A percentile compares a stretch with the other conserved stretches of the same genome.
These are phyloP conservation scores for Xylaria intraflava DNA, from an alignment of 495 filamentous ascomycete genomes.

Conservation along the genomic window DNA sequence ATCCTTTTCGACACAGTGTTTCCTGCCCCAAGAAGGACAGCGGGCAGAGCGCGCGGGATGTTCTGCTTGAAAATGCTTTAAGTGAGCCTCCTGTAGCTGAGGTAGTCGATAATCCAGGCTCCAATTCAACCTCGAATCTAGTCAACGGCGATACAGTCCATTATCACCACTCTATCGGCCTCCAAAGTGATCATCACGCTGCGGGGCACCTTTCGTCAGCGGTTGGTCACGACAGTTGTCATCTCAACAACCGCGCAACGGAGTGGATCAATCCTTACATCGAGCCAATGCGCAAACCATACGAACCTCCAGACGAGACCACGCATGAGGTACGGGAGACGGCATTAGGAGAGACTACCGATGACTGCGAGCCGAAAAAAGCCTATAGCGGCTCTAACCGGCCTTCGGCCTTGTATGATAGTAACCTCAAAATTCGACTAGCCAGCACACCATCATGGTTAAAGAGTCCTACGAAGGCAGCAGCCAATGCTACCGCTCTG, in stretches of 20 bases:
- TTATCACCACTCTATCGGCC: slow-evolving; percentile 13
- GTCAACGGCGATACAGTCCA: neutral
- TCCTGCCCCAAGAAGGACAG: slow-evolving; percentile 12
- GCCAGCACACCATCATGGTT: slow-evolving; percentile 34
- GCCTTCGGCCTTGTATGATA: neutral
- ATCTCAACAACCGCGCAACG: neutral
- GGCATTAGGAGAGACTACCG: neutral
- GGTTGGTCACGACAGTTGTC: neutral
- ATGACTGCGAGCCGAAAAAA: neutral
- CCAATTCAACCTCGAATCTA: neutral
- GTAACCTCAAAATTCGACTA: slow-evolving; percentile 18
- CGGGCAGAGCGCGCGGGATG: neutral
- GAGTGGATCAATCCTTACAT: neutral
- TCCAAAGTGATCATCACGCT: slow-evolving; percentile 10
- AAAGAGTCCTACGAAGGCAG: slow-evolving; percentile 21
- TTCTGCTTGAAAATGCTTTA: neutral
- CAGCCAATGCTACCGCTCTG: slow-evolving; percentile 12
- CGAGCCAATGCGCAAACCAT: neutral
- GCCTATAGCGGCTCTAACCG: neutral
- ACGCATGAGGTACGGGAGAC: neutral
- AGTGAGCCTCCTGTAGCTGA: neutral
- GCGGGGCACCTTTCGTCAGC: slow-evolving; percentile 5
- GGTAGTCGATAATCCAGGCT: neutral
- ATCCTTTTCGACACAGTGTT: slow-evolving; percentile 27
- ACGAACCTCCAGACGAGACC: neutral